phyloP scores from a whole-genome alignment of 2,329 filamentous ascomycete species.

The Trichoderma brevicompactum region DNA sequence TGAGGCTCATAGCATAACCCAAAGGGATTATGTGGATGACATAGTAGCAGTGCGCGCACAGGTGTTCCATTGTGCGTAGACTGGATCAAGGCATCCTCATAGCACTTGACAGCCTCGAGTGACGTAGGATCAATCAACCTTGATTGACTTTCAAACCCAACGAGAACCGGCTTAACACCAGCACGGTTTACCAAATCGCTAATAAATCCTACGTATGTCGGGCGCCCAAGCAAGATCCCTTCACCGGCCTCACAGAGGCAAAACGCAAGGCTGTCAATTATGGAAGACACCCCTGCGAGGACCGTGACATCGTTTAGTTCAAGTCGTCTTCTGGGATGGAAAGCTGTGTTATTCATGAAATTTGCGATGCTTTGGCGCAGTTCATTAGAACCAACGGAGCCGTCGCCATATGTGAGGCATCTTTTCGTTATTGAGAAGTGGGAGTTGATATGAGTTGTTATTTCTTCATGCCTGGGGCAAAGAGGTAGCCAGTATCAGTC shows the following conservation, averaged over 20 bases:
- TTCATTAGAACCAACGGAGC: slow-evolving; percentile 1
- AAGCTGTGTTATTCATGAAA: background rate
- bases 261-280: background rate
- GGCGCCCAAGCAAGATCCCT: background rate
- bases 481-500: background rate
- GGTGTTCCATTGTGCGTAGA: background rate
- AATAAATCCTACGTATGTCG: background rate
- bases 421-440: slow-evolving; percentile 2
- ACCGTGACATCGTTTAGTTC: background rate
- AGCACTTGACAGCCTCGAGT: slow-evolving; percentile 5
- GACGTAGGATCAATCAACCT: background rate
- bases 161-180: background rate
- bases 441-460: background rate
- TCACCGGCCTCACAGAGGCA: slow-evolving; percentile 4
- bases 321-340: background rate
- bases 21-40: slow-evolving; percentile 2
- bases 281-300: background rate
- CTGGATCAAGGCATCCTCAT: background rate
- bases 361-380: background rate
- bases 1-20: background rate
- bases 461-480: background rate
- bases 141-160: background rate
- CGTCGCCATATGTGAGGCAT: slow-evolving; percentile 1
- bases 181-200: background rate
- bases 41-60: background rate